Evolutionary conservation across 768 basidiomycete genomes (phyloP).

Genomic region (Rossbeevera mucosa): DNA sequence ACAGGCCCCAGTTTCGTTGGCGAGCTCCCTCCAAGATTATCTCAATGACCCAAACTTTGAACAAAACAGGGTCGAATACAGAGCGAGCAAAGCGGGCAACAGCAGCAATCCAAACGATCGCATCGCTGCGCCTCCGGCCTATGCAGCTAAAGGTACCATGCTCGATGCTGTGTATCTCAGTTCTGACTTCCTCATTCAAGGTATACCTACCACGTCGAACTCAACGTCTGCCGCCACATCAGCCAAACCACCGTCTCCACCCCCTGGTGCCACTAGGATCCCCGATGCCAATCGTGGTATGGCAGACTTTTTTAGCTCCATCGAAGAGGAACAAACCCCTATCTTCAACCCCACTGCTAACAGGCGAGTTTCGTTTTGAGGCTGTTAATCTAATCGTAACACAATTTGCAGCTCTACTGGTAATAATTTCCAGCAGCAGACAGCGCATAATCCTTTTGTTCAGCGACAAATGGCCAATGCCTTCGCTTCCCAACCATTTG

Average conservation of each 20-base stretch:
- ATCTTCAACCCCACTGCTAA: conserved; percentile 63
- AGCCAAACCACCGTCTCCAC: conserved; percentile 23
- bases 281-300: conserved; percentile 45
- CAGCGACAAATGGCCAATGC: conserved; percentile 51
- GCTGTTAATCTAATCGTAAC: conserved; percentile 7
- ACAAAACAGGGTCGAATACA: conserved; percentile 91
- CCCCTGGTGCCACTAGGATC: conserved; percentile 27
- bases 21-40: conserved; percentile 90
- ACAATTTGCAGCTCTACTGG: conserved; percentile 39
- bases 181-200: conserved; percentile 6
- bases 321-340: conserved; percentile 76
- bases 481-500: conserved; percentile 41
- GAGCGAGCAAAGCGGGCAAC: conserved; percentile 64
- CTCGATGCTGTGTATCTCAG: background rate
- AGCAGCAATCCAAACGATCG: conserved; percentile 35
- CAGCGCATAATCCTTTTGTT: conserved; percentile 72
- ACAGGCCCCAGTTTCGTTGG: conserved; percentile 93
- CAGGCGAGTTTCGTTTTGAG: conserved; percentile 32
- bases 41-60: conserved; percentile 96
- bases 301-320: conserved; percentile 84
- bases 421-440: conserved; percentile 54
- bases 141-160: conserved; percentile 16
- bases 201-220: conserved; percentile 15
- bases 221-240: conserved; percentile 16
- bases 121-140: conserved; percentile 8